Percentiles rank a stretch among this genome's conserved stretches.
Conservation (phyloP, 495 filamentous ascomycete species). For the Penicillium samsonianum region DNA sequence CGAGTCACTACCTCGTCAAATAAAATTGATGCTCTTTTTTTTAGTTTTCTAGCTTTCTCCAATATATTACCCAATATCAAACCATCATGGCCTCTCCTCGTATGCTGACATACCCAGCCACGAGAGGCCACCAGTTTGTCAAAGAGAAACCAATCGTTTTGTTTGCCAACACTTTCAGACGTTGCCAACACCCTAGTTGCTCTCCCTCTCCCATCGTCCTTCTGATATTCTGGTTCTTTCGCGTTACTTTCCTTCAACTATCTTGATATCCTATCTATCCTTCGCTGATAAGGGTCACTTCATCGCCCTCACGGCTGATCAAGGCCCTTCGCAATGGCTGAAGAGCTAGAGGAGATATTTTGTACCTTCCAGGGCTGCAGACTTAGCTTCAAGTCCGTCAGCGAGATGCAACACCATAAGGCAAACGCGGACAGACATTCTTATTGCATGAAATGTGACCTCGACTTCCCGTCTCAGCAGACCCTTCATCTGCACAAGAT, state of each 20-base stretch:
- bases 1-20: neutral
- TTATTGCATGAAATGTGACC: constrained; percentile 53
- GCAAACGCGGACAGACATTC: constrained; percentile 40
- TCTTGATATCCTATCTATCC: neutral
- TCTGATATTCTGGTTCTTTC: neutral
- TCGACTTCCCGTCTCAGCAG: constrained; percentile 48
- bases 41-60: neutral
- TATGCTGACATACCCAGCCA: neutral
- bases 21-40: neutral
- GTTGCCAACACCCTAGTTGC: no score
- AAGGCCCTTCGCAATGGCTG: neutral
- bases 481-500: constrained; percentile 44
- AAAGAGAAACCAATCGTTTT: neutral
- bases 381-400: constrained; percentile 55
- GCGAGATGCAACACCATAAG: constrained; percentile 52
- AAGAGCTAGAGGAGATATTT: neutral
- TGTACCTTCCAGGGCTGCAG: constrained; percentile 49
- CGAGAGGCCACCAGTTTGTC: neutral
- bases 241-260: neutral
- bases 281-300: neutral
- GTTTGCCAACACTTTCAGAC: neutral
- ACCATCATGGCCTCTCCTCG: neutral
- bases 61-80: neutral
- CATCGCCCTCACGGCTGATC: neutral
- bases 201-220: neutral